phyloP scores from a whole-genome alignment of 139 green algal genomes.

The Chlorella sp. region DNA sequence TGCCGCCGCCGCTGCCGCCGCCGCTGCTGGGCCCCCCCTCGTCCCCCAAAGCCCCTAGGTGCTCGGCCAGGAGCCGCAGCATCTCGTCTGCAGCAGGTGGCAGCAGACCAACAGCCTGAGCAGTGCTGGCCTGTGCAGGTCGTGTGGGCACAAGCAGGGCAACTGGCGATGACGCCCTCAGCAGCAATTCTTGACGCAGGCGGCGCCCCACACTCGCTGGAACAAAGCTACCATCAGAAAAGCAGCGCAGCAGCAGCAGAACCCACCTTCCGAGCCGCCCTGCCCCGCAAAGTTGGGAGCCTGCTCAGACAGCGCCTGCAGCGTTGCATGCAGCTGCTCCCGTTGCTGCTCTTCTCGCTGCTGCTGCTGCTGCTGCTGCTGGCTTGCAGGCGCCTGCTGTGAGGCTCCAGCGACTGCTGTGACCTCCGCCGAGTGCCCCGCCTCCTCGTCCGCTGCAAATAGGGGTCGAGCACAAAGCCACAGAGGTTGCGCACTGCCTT shows the following conservation, averaged over 20 bases:
- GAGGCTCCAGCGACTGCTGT: not conserved
- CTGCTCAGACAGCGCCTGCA: constrained; percentile 40
- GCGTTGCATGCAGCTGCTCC: constrained; percentile 14
- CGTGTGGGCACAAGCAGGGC: no score
- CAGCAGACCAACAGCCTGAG: not conserved
- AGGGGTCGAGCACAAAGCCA: no score
- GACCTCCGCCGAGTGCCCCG: not conserved
- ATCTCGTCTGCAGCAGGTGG: not conserved
- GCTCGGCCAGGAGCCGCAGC: constrained; percentile 5
- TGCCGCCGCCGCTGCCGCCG: not conserved
- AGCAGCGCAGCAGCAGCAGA: not conserved
- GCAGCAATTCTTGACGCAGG: no score
- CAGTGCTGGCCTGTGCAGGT: no score
- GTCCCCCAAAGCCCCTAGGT: not conserved
- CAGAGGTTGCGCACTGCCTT: not conserved
- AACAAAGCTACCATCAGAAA: no score
- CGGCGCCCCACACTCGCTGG: no score
- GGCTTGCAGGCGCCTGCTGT: not conserved
- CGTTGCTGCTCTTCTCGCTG: not conserved
- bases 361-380: constrained; percentile 11
- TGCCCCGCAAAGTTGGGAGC: constrained; percentile 26
- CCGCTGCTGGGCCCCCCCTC: not conserved
- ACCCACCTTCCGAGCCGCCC: not conserved
- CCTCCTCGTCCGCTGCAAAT: not conserved
- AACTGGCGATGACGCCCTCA: no score